Percentiles rank a stretch among this genome's conserved stretches.
Conservation (phyloP, 768 basidiomycete species). For the Naematelia encephala region DNA sequence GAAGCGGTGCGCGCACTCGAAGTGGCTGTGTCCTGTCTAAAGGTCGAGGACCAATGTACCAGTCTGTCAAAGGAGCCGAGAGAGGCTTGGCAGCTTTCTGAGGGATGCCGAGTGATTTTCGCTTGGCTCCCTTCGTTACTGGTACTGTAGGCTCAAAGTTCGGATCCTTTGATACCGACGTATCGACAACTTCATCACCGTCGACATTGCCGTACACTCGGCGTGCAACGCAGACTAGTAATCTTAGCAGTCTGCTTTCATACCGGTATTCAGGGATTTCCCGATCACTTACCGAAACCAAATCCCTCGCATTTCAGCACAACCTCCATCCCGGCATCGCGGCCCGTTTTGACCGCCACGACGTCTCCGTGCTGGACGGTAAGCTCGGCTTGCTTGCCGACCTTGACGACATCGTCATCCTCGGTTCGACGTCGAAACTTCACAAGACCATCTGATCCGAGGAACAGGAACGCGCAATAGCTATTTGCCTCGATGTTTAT, state of each 20-base stretch:
- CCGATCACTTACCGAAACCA: slow-evolving; percentile 35
- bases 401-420: not conserved
- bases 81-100: slow-evolving; percentile 11
- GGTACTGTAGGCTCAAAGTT: not conserved
- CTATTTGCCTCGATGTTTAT: slow-evolving; percentile 3
- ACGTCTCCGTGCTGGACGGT: slow-evolving; percentile 44
- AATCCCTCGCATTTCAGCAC: slow-evolving; percentile 32
- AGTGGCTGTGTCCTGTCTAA: slow-evolving; percentile 23
- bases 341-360: slow-evolving; percentile 25
- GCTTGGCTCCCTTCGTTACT: not conserved
- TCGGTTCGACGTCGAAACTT: slow-evolving; percentile 7
- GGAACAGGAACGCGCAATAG: slow-evolving; percentile 28
- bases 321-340: slow-evolving; percentile 24
- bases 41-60: slow-evolving; percentile 42
- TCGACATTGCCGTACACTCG: slow-evolving; percentile 26
- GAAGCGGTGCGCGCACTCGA: slow-evolving; percentile 7
- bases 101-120: not conserved
- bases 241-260: not conserved
- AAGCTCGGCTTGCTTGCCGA: slow-evolving; percentile 18
- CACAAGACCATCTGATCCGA: slow-evolving; percentile 37
- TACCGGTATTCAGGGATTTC: not conserved
- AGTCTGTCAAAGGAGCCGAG: slow-evolving; percentile 19
- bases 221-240: slow-evolving; percentile 38
- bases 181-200: not conserved
- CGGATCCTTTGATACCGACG: too few species aligned